These are phyloP conservation scores for Phytopythium montanum DNA, from an alignment of 352 stramenopile species.

Conservation along the genomic window DNA sequence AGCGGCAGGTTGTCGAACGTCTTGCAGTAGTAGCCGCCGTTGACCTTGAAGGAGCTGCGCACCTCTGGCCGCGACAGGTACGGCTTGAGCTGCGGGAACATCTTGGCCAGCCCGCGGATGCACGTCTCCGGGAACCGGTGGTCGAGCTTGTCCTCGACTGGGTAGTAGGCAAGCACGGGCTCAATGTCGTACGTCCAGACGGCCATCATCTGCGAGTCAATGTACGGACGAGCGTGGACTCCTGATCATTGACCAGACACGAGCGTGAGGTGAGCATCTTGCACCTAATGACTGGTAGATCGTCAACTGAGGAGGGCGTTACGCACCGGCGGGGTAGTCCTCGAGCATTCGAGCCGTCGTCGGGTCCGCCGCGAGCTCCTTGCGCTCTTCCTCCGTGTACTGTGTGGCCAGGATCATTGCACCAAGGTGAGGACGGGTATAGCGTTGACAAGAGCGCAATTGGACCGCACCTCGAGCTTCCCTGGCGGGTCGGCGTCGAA, in stretches of 20 bases:
- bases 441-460: not conserved
- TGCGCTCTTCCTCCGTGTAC: conserved; percentile 52
- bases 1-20: conserved; percentile 71
- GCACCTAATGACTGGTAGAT: not conserved
- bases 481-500: conserved; percentile 74
- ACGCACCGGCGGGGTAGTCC: conserved; percentile 43
- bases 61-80: conserved; percentile 56
- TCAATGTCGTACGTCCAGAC: conserved; percentile 81
- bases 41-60: conserved; percentile 62
- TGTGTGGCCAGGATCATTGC: conserved; percentile 12
- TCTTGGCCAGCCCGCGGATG: conserved; percentile 43
- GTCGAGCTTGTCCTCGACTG: conserved; percentile 61
- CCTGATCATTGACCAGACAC: conserved; percentile 12
- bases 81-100: conserved; percentile 62
- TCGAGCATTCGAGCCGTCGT: conserved; percentile 40
- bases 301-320: not conserved
- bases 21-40: conserved; percentile 80
- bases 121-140: conserved; percentile 66
- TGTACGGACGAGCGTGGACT: conserved; percentile 67
- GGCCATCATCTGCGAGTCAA: conserved; percentile 57
- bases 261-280: not conserved
- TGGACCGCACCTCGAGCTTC: conserved; percentile 36
- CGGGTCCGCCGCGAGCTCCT: conserved; percentile 31
- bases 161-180: conserved; percentile 51
- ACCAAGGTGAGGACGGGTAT: not conserved